Conservation (phyloP, 805 yeast genomes). For the Sporopachydermia quercuum region DNA sequence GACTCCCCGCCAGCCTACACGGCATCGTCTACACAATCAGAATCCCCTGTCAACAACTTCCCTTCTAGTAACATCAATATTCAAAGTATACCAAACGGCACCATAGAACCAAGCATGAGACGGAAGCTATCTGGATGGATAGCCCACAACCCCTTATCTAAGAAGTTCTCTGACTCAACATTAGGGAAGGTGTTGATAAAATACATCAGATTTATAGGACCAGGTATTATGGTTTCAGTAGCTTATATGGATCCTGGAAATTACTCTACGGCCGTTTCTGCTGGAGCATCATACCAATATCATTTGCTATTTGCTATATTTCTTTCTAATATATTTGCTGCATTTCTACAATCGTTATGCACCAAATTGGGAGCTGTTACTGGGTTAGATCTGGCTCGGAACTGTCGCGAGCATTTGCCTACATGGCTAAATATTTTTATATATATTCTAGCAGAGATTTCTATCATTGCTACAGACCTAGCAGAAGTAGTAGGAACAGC, state of each 20-base stretch:
- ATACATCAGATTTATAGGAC: constrained; percentile 62
- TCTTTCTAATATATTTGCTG: constrained; percentile 72
- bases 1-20: too few species aligned
- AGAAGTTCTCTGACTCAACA: neutral
- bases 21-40: too few species aligned
- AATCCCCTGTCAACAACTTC: too few species aligned
- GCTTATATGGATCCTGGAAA: constrained; percentile 94
- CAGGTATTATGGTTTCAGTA: constrained; percentile 77
- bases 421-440: constrained; percentile 45
- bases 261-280: constrained; percentile 76
- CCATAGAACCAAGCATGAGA: neutral
- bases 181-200: constrained; percentile 24
- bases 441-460: constrained; percentile 66
- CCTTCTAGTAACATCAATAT: too few species aligned
- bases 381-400: constrained; percentile 76
- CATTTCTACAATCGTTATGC: constrained; percentile 67
- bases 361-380: constrained; percentile 82
- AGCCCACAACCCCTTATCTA: neutral
- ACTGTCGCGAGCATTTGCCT: constrained; percentile 62
- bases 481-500: constrained; percentile 95
- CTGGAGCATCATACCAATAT: constrained; percentile 72
- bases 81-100: too few species aligned
- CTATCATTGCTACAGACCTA: constrained; percentile 82
- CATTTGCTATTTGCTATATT: constrained; percentile 58
- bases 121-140: neutral